Conservation (phyloP, 371 early-diverging fungal species). For the Lichtheimia hyalospora region DNA sequence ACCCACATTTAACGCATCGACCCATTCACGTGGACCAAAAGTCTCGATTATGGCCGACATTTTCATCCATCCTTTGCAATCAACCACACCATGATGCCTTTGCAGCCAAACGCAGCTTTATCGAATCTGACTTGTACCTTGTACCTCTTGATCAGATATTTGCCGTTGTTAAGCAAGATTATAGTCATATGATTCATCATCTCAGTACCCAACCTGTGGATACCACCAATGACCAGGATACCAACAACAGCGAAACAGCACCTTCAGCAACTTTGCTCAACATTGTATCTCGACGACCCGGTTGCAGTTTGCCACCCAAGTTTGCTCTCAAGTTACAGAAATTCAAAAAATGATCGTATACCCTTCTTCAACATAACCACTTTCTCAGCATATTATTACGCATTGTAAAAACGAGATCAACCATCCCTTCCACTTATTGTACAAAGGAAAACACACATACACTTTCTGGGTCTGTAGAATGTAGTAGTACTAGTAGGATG, state of each 20-base stretch:
- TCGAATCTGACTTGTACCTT: slow-evolving; percentile 61
- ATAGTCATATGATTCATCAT: slow-evolving; percentile 58
- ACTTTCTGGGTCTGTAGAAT: not conserved
- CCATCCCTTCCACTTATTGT: not conserved
- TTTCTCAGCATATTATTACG: too few relatives aligned
- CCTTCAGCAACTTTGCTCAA: too few relatives aligned
- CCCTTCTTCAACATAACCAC: not conserved
- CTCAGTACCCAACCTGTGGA: slow-evolving; percentile 67
- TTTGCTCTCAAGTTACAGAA: slow-evolving; percentile 51
- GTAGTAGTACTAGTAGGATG: not conserved
- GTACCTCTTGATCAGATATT: slow-evolving; percentile 64
- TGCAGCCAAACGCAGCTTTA: slow-evolving; percentile 63
- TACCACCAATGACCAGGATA: slow-evolving; percentile 8
- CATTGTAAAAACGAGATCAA: not conserved
- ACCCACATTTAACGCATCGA: slow-evolving; percentile 57
- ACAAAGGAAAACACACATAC: not conserved
- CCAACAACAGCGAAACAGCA: not conserved
- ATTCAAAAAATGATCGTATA: not conserved
- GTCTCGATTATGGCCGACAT: slow-evolving; percentile 61
- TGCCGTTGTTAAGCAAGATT: slow-evolving; percentile 58
- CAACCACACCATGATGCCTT: slow-evolving; percentile 40
- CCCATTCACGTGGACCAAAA: slow-evolving; percentile 52
- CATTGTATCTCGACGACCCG: slow-evolving; percentile 11
- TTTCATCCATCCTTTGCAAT: too few relatives aligned
- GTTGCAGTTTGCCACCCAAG: slow-evolving; percentile 42